Evolutionary conservation across 768 basidiomycete genomes (phyloP), one percentile per base, ranked within the genome.

Genomic region (Mycena vulgaris): DNA sequence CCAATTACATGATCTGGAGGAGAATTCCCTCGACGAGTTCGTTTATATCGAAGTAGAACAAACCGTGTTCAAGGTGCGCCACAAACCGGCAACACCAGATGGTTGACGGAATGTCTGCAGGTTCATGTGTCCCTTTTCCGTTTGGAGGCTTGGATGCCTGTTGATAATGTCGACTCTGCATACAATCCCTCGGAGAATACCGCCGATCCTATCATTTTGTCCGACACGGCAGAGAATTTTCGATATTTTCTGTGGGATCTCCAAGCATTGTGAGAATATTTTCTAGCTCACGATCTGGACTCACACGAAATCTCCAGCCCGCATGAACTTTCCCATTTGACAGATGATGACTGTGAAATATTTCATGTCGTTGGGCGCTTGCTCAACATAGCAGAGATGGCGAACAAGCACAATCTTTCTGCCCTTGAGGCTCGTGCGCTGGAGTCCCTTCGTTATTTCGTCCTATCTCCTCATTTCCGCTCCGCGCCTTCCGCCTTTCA

Each of bases 171-270:
- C 25, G 11, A 11, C 25, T 27, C 23, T 25, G 25, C 5, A n/a
- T n/a, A 48, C 6, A 48, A 11, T 13, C 47, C 1, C 16, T 19
- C 6, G 16, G 23, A 21, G 19, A 45, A n/a, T 13, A 13, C 47
- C 13, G 6, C 47, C 25, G 47, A 48, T 25, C 47, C 47, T 48
- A 25, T 48, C 19, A 25, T 88, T 13, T 80, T 80, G 27, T 70
- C 69, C 16, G 87, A 87, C 63, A 83, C 80, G 21, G 80, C 80
- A 4, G 81, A 82, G 47, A 81, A 86, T 69, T 87, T 88, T 60
- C 83, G 84, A 28, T 86, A 86, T 72, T 80, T 88, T 21, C 77
- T 89, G 27, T 86, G 87, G 85, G 86, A 82, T 30, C 70, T 89
- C 25, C 85, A 88, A 72, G 82, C 85, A 42, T 78, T 83, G 88